Evolutionary conservation across 1,284 basidiomycete genomes (phyloP).

Genomic region (Apiotrichum mycotoxinovorans): DNA sequence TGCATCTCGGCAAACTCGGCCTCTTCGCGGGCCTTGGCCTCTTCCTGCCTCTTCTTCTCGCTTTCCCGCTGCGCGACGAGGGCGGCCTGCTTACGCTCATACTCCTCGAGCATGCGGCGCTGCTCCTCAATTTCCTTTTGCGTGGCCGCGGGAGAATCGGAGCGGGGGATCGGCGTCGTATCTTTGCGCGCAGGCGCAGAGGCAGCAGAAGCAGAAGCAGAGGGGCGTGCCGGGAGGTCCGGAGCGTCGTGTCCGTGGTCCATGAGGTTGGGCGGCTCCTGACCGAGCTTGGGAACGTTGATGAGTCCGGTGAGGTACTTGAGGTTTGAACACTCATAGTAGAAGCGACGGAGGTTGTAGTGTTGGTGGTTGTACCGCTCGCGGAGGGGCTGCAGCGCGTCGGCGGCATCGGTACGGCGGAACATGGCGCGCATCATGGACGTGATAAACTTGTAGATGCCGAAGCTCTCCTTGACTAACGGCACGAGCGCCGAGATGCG

Average conservation of each 20-base stretch:
- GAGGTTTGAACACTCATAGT: conserved; percentile 95
- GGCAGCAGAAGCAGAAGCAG: conserved; percentile 51
- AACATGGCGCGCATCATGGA: conserved; percentile 96
- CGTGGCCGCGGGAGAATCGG: conserved; percentile 62
- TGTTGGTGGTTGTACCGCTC: conserved; percentile 84
- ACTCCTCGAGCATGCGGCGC: conserved; percentile 90
- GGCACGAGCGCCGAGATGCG: conserved; percentile 90
- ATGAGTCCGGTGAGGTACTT: conserved; percentile 93
- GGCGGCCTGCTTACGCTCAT: conserved; percentile 89
- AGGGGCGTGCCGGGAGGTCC: conserved; percentile 81
- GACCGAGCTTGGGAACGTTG: conserved; percentile 91
- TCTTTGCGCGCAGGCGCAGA: conserved; percentile 9
- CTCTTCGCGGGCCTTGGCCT: conserved; percentile 76
- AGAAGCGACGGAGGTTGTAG: conserved; percentile 86
- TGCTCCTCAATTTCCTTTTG: conserved; percentile 83
- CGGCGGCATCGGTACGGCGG: conserved; percentile 77
- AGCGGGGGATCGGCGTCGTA: conserved; percentile 57
- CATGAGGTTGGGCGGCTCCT: conserved; percentile 91
- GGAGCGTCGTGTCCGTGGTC: conserved; percentile 69
- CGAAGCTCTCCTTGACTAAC: conserved; percentile 94
- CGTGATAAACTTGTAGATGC: conserved; percentile 94
- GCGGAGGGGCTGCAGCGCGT: conserved; percentile 78
- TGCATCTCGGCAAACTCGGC: conserved; percentile 73
- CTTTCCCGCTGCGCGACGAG: conserved; percentile 73
- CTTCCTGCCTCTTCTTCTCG: conserved; percentile 74